These are phyloP conservation scores for Penicillium maclennaniae DNA, from an alignment of 495 filamentous ascomycete genomes.

Conservation along the genomic window DNA sequence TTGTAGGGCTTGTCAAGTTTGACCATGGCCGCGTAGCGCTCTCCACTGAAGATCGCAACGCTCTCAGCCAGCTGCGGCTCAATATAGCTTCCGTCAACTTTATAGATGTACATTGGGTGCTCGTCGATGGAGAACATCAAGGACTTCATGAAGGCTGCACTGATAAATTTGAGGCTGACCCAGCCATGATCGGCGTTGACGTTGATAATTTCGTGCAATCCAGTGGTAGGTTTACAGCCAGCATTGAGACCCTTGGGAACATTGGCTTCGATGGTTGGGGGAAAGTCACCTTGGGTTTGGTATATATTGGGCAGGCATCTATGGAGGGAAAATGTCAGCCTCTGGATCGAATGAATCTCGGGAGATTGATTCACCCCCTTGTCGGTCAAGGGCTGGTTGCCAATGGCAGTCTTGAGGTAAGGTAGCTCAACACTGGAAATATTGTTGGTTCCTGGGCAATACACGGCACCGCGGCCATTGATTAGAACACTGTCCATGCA, in stretches of 20 bases:
- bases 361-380: constrained; percentile 43
- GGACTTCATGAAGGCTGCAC: constrained; percentile 34
- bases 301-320: constrained; percentile 31
- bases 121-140: constrained; percentile 42
- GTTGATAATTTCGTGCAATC: constrained; percentile 32
- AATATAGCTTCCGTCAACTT: constrained; percentile 38
- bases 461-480: constrained; percentile 50
- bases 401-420: constrained; percentile 28
- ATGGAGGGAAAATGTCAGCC: background rate
- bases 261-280: constrained; percentile 24
- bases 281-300: constrained; percentile 26
- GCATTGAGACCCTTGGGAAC: constrained; percentile 36
- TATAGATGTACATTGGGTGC: constrained; percentile 39
- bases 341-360: background rate
- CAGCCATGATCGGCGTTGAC: constrained; percentile 38
- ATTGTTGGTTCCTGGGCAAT: constrained; percentile 38
- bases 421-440: constrained; percentile 30
- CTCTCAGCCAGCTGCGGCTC: constrained; percentile 31
- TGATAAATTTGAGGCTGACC: constrained; percentile 49
- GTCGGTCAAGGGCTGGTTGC: constrained; percentile 38
- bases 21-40: constrained; percentile 37
- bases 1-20: constrained; percentile 33
- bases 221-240: constrained; percentile 40
- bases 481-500: constrained; percentile 50
- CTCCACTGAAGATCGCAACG: constrained; percentile 30